A percentile compares a stretch with the other conserved stretches of the same genome.
These are phyloP conservation scores for Sordariomycetes sp. DNA, from an alignment of 2,329 filamentous ascomycete species.

Conservation along the genomic window DNA sequence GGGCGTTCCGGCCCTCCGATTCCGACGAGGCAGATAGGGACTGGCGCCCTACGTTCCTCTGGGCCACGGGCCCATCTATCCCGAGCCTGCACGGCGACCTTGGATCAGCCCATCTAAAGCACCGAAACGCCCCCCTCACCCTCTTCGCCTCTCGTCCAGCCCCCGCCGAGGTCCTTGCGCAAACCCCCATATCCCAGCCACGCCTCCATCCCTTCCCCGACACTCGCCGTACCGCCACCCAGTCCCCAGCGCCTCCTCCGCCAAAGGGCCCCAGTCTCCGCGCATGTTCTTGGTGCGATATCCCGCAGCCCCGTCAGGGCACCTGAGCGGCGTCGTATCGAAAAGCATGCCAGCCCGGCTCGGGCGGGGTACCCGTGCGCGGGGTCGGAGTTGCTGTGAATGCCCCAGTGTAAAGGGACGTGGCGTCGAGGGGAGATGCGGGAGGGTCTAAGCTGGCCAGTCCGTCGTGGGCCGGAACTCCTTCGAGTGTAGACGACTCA, in stretches of 20 bases:
- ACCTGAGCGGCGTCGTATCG: slow-evolving; percentile 53
- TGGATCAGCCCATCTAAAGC: slow-evolving; percentile 32
- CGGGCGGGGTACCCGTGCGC: slow-evolving; percentile 48
- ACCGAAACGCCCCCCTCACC: slow-evolving; percentile 43
- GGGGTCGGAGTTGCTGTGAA: too few relatives aligned
- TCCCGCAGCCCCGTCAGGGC: slow-evolving; percentile 63
- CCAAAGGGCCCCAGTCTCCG: slow-evolving; percentile 48
- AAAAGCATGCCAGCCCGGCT: slow-evolving; percentile 62
- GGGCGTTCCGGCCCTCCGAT: background rate
- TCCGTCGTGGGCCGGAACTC: too few relatives aligned
- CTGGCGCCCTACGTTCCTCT: background rate
- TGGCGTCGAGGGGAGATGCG: too few relatives aligned
- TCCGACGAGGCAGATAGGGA: background rate
- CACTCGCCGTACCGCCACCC: slow-evolving; percentile 58
- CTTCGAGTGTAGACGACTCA: too few relatives aligned
- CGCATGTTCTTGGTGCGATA: slow-evolving; percentile 53
- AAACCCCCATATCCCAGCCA: slow-evolving; percentile 55
- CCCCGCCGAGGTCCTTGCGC: slow-evolving; percentile 31
- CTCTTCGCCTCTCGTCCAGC: slow-evolving; percentile 29
- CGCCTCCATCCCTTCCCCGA: slow-evolving; percentile 54
- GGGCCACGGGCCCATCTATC: background rate
- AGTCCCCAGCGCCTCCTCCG: slow-evolving; percentile 52
- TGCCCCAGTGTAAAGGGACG: too few relatives aligned
- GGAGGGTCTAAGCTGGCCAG: too few relatives aligned
- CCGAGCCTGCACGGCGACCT: background rate